These are phyloP conservation scores for Talaromyces albobiverticillius DNA, from an alignment of 2,329 filamentous ascomycete species.

Conservation along the genomic window DNA sequence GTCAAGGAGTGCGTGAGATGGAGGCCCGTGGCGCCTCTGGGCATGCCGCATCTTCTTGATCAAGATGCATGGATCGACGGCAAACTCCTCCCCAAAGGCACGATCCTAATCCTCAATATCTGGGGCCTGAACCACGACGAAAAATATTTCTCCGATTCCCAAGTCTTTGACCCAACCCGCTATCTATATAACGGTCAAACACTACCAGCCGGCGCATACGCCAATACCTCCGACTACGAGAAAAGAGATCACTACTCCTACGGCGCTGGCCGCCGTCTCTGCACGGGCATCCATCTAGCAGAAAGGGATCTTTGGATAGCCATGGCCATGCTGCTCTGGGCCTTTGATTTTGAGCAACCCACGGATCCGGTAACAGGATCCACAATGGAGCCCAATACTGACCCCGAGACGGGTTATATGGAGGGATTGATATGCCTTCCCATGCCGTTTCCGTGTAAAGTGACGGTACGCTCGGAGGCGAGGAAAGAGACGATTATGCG, in stretches of 20 bases:
- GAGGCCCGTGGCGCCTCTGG: constrained; percentile 53
- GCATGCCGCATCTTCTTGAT: constrained; percentile 48
- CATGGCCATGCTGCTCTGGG: constrained; percentile 54
- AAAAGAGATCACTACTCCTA: constrained; percentile 32
- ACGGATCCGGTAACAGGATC: constrained; percentile 51
- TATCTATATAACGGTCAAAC: constrained; percentile 19
- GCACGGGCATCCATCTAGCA: constrained; percentile 48
- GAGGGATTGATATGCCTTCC: constrained; percentile 35
- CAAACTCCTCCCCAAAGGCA: constrained; percentile 46
- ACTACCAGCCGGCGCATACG: constrained; percentile 24
- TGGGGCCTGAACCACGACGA: constrained; percentile 50
- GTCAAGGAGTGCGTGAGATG: constrained; percentile 59
- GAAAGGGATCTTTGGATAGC: constrained; percentile 49
- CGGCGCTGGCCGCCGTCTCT: constrained; percentile 23
- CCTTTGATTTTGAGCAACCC: constrained; percentile 45
- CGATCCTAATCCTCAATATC: constrained; percentile 42
- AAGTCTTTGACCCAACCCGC: constrained; percentile 32
- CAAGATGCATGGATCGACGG: constrained; percentile 43
- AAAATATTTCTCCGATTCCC: constrained; percentile 30
- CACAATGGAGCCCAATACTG: constrained; percentile 23
- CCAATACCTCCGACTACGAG: constrained; percentile 21
- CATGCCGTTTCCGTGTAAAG: constrained; percentile 30
- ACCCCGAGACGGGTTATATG: constrained; percentile 23
- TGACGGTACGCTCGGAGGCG: constrained; percentile 27
- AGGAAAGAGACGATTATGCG: constrained; percentile 30